Evolutionary conservation across 495 filamentous ascomycete genomes (phyloP).

Genomic region (Podospora conica): DNA sequence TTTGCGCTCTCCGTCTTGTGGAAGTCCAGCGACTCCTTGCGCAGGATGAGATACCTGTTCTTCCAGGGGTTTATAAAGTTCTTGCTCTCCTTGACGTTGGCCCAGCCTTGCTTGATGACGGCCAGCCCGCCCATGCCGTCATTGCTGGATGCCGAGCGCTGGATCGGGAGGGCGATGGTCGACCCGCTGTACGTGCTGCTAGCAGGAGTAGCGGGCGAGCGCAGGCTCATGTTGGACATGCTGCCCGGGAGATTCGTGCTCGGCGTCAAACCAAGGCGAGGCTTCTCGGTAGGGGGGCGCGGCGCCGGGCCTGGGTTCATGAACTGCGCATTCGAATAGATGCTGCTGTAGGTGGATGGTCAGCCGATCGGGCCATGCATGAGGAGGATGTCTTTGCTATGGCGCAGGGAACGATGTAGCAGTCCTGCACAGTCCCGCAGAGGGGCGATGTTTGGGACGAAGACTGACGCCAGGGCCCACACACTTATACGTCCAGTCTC

Average conservation of each 20-base stretch:
- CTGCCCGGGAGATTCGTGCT: conserved; percentile 67
- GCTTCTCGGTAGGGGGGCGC: conserved; percentile 76
- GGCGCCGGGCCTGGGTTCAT: conserved; percentile 97
- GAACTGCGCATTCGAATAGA: conserved; percentile 69
- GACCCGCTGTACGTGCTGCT: conserved; percentile 53
- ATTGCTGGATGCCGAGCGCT: conserved; percentile 53
- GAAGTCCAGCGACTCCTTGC: conserved; percentile 85
- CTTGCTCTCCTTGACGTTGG: conserved; percentile 82
- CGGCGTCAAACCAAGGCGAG: conserved; percentile 70
- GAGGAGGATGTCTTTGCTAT: background rate
- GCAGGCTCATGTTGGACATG: conserved; percentile 65
- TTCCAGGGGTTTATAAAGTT: conserved; percentile 78
- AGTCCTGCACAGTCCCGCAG: background rate
- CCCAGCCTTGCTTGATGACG: conserved; percentile 82
- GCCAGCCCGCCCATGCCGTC: conserved; percentile 58
- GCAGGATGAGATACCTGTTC: conserved; percentile 77
- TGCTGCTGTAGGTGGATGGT: conserved; percentile 30
- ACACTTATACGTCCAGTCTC: background rate
- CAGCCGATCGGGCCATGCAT: background rate
- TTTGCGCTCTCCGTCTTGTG: conserved; percentile 84
- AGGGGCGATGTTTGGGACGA: background rate
- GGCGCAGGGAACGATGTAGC: background rate
- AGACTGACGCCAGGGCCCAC: background rate
- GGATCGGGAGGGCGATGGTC: conserved; percentile 62
- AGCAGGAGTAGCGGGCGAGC: conserved; percentile 53